Conservation (phyloP, 192 early-diverging fungal species). For the Coemansia sp. region DNA sequence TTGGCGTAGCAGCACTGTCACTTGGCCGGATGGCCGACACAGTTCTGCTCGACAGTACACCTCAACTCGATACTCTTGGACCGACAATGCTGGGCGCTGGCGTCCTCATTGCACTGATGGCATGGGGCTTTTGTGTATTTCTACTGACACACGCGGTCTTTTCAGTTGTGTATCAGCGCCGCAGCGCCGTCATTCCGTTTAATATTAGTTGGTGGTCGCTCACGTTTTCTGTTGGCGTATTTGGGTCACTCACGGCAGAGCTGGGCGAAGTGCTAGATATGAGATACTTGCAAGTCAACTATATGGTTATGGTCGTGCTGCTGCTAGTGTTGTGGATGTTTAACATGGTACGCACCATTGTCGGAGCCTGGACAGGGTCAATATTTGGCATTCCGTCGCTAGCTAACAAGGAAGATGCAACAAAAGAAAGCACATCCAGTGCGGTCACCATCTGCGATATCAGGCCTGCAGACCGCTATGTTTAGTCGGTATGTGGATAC, state of each 20-base stretch:
- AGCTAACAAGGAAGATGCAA: background rate
- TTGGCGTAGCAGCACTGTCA: slow-evolving; percentile 32
- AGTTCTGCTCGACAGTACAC: slow-evolving; percentile 1
- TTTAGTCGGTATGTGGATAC: background rate
- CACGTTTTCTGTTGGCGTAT: slow-evolving; percentile 54
- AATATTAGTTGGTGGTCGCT: slow-evolving; percentile 58
- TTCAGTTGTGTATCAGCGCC: slow-evolving; percentile 25
- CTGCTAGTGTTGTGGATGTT: slow-evolving; percentile 36
- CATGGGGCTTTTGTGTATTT: slow-evolving; percentile 50
- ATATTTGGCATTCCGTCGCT: slow-evolving; percentile 17
- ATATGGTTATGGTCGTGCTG: slow-evolving; percentile 12
- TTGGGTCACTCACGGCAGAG: slow-evolving; percentile 21
- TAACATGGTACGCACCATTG: slow-evolving; percentile 39
- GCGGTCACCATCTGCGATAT: background rate
- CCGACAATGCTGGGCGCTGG: slow-evolving; percentile 13
- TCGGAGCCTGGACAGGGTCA: slow-evolving; percentile 28
- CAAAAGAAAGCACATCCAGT: background rate
- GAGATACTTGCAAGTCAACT: slow-evolving; percentile 16
- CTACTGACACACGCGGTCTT: slow-evolving; percentile 35
- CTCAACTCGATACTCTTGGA: slow-evolving; percentile 13
- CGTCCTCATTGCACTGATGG: slow-evolving; percentile 22
- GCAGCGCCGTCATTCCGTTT: slow-evolving; percentile 31
- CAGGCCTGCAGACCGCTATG: background rate
- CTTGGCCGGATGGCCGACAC: slow-evolving; percentile 18
- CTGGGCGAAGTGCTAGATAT: slow-evolving; percentile 23